Base-by-base conservation (phyloP, 371 early-diverging fungal genomes). In the Mucor circinelloides region DNA sequence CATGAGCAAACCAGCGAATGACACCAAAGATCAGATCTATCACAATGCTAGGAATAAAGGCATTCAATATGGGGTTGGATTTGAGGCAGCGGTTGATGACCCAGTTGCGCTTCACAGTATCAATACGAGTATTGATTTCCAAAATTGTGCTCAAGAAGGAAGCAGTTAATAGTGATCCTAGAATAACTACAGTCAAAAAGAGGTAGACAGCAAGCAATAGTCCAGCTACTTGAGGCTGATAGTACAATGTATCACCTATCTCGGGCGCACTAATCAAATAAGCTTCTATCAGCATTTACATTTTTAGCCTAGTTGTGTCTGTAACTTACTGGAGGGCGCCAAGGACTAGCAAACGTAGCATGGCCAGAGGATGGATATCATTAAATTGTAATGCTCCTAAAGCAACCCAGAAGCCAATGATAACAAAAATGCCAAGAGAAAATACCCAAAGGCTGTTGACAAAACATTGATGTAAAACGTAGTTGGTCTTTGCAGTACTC, bases 281-380 rank as follows among this genome's bases (percentile, higher is more conserved):
- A 32, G 60, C 48, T 52, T 31, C 13, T 28, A 21, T 42, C 3
- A 48, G 40, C n/a, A 58, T 46, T 13, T 1, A 9, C 0, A 17
- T 13, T 31, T 8, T 25, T 19, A 27, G 27, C 9, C 31, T 25
- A 3, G 2, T 0, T 21, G n/a, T 12, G 10, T 17, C 1, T 34
- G 6, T n/a, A n/a, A 72, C 78, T 78, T 74, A 82, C 82, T 80
- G 81, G 19, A 83, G 63, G n/a, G 80, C 83, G 55, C 79, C 83
- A 10, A 83, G 61, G 6, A 72, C 50, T 19, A 83, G 63, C 27
- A 74, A 63, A 8, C 71, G 71, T n/a, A 83, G 32, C 66, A 80
- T 70, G 4, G 68, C 38, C 23, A 73, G 36, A 10, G 74, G 70
- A 25, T 58, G 59, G 46, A 77, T 40, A 44, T 79, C 77, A 31